Percentiles rank a stretch among this genome's conserved stretches.
Conservation (phyloP, 768 basidiomycete genomes). For the Trametes maxima region DNA sequence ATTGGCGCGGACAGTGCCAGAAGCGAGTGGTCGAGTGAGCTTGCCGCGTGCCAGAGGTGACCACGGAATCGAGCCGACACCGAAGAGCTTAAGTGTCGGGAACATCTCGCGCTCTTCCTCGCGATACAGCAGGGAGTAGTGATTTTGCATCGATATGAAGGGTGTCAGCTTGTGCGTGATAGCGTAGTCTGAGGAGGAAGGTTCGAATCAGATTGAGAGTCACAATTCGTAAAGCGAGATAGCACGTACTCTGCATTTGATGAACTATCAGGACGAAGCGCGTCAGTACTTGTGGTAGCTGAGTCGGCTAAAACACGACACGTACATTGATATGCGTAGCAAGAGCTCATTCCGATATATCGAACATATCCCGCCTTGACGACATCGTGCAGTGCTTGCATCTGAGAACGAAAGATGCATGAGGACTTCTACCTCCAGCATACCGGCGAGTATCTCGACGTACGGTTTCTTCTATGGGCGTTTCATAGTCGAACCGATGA, state of each 20-base stretch:
- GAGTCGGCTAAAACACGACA: not conserved
- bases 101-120: slow-evolving; percentile 66
- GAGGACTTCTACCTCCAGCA: not conserved
- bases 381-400: slow-evolving; percentile 51
- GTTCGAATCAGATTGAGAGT: not conserved
- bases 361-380: slow-evolving; percentile 47
- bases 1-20: slow-evolving; percentile 28
- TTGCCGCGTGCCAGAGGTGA: slow-evolving; percentile 41
- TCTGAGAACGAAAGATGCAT: slow-evolving; percentile 26
- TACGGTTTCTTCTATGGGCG: slow-evolving; percentile 43
- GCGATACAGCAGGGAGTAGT: slow-evolving; percentile 57
- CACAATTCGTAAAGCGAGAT: not conserved
- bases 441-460: not conserved
- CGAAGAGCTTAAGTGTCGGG: slow-evolving; percentile 45
- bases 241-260: slow-evolving; percentile 34
- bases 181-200: slow-evolving; percentile 41
- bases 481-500: slow-evolving; percentile 43
- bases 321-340: slow-evolving; percentile 39
- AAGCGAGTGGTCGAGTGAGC: slow-evolving; percentile 32
- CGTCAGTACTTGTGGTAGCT: not conserved
- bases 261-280: slow-evolving; percentile 26
- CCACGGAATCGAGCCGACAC: slow-evolving; percentile 45
- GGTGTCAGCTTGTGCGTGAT: slow-evolving; percentile 45
- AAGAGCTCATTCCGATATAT: slow-evolving; percentile 43
- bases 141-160: slow-evolving; percentile 69